Base-by-base conservation (phyloP, 73 alveolate species). In the Paramecium sonneborni region DNA sequence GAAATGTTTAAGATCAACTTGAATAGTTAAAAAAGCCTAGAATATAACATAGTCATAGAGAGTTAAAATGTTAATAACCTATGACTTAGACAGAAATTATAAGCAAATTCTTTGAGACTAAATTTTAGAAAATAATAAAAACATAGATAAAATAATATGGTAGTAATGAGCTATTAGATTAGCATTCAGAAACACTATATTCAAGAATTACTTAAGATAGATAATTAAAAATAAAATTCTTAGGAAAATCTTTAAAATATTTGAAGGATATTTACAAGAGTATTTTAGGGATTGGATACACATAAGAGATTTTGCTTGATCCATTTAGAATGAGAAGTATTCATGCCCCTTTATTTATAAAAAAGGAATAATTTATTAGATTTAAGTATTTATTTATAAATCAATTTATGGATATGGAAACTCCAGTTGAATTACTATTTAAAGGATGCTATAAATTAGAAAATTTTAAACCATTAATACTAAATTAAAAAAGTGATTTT, bases 51-150 rank as follows among this genome's bases (percentile, higher is more conserved):
- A 9, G 26, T 30, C 84, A 62, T 26, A 10, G 84, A 30, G 84
- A 62, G 6, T 12, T 62, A 12, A 62, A 62, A 9, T 52, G 6
- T 6, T 35, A 52, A 52, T 32, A 62, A 26, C 84, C 84, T 14
- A 62, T 62, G 84, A 62, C 86, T 7, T 72, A 72, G 57, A 72
- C 86, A 12, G 86, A 72, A 72, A 72, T 72, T 11, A 72, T 72
- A 12, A 32, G 44, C 26, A 72, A 72, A 72, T 72, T 35, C 57
- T 72, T 72, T 72, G 86, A 72, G 10, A 72, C 86, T 9, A 72
- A 72, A 72, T 62, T 62, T 62, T n/a, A 62, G 26, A 62, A 28
- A 9, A 72, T 32, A 3, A 72, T 35, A 35, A 72, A 72, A 38
- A 35, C 55, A 32, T 72, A 38, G 24, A 72, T 72, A 32, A 35